Conservation (phyloP, 192 early-diverging fungal species). For the Paraglomus brasilianum region DNA sequence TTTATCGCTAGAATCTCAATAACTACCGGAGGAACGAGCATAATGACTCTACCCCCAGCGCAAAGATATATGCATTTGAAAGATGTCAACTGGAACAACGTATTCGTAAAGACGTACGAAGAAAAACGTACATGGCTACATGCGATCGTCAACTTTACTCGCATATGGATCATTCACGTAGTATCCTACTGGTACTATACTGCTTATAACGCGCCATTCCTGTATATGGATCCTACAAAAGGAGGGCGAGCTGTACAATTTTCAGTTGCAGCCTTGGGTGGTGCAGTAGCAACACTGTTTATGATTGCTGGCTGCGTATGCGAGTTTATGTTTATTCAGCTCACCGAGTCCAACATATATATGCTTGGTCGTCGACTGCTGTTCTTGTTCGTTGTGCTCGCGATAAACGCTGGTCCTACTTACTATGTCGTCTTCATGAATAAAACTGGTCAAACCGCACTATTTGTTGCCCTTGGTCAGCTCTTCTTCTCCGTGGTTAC, state of each 20-base stretch:
- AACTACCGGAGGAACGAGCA: constrained; percentile 52
- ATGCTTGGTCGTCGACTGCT: constrained; percentile 50
- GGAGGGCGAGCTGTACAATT: constrained; percentile 50
- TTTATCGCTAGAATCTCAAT: constrained; percentile 56
- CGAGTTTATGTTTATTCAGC: constrained; percentile 70
- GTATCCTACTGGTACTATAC: constrained; percentile 79
- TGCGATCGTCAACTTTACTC: constrained; percentile 78
- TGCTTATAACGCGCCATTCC: constrained; percentile 63
- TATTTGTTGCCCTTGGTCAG: constrained; percentile 63
- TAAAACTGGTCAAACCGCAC: constrained; percentile 47
- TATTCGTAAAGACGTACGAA: constrained; percentile 79
- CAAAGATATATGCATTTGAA: constrained; percentile 63
- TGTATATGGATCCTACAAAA: constrained; percentile 49
- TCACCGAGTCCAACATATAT: constrained; percentile 55
- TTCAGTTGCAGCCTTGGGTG: constrained; percentile 70
- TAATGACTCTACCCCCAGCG: constrained; percentile 60
- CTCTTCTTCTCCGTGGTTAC: constrained; percentile 67
- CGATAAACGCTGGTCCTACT: constrained; percentile 63
- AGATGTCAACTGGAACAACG: constrained; percentile 67
- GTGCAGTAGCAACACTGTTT: constrained; percentile 66
- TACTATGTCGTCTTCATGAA: constrained; percentile 54
- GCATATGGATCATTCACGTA: constrained; percentile 84
- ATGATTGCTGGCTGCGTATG: constrained; percentile 63
- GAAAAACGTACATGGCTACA: constrained; percentile 84
- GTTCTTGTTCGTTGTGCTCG: constrained; percentile 59